Evolutionary conservation across 192 early-diverging fungal genomes (phyloP), one percentile per base, ranked within the genome.

Genomic region (Cetraspora pellucida): DNA sequence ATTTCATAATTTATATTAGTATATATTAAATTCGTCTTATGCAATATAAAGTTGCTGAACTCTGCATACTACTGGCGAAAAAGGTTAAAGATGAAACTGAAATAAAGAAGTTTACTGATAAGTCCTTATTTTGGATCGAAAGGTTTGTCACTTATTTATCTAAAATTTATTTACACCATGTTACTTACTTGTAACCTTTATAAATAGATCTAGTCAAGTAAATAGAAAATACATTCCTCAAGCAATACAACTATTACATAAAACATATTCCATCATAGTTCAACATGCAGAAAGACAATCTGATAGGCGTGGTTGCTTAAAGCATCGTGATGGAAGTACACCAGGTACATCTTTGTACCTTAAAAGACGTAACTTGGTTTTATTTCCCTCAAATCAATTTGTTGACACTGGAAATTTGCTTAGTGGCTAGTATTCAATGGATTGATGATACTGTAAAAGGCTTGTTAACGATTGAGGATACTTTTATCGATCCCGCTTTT

Each of bases 11-110:
- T 65, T n/a, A 37, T 44, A 2, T 10, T 31, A 65, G 10, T 37
- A 21, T 19, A 44, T n/a, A 37, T n/a, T 31, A 28, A 65, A 65
- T 45, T 44, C 11, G 37, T 43, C 7, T 17, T 19, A 44, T 43
- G n/a, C 37, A n/a, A 44, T 64, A 64, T 30, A 19, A 65, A 65
- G 63, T 30, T 31, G 63, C 63, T 65, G 63, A 65, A 37, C 63
- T 65, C 8, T 65, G 63, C n/a, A 44, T 65, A 28, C 28, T 37
- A 21, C 10, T 65, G 43, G 31, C 19, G 7, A 65, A 37, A 45
- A 65, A 44, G 3, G 30, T n/a, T n/a, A 65, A 45, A n/a, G 63
- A 65, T 44, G 63, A 65, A 65, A n/a, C n/a, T 7, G 63, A 65
- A 44, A 19, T 65, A 44, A 65, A 65, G 43, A 65, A 44, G 10